A percentile compares a stretch with the other conserved stretches of the same genome.
These are phyloP conservation scores for Kodamaea leandrae DNA, from an alignment of 805 yeast species.

Conservation along the genomic window DNA sequence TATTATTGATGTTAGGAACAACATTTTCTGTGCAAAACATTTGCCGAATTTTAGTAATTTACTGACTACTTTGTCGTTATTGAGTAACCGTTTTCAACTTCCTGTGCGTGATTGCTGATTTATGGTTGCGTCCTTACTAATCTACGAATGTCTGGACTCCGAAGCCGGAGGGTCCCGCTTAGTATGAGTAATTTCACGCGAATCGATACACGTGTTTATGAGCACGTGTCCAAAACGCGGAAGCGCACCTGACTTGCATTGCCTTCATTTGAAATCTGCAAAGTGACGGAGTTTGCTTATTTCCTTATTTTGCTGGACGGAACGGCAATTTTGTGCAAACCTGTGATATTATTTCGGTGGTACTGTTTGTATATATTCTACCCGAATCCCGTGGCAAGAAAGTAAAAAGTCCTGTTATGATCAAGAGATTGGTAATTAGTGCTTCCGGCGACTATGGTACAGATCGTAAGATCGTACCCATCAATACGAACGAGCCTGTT, in stretches of 20 bases:
- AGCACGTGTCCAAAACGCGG: background rate
- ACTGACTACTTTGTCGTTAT: no score
- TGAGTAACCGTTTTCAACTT: no score
- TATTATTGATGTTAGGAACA: background rate
- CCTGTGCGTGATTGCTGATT: no score
- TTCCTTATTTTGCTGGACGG: background rate
- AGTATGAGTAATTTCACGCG: background rate
- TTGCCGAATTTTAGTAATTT: no score
- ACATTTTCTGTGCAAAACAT: no score
- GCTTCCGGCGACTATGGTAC: conserved; percentile 27
- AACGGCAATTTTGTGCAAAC: background rate
- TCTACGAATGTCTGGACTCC: background rate
- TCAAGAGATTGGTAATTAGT: conserved; percentile 32
- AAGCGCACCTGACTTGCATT: background rate
- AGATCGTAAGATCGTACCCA: conserved; percentile 35
- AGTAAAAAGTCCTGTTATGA: conserved; percentile 1
- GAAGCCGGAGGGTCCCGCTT: background rate
- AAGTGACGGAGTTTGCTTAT: background rate
- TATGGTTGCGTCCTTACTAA: background rate
- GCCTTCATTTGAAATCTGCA: no score
- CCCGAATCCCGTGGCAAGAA: background rate
- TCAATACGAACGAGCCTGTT: conserved; percentile 41
- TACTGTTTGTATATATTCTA: background rate
- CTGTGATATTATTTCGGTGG: background rate
- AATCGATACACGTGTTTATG: background rate